These are phyloP conservation scores for Brettanomyces anomalus DNA, from an alignment of 805 yeast species.

Conservation along the genomic window DNA sequence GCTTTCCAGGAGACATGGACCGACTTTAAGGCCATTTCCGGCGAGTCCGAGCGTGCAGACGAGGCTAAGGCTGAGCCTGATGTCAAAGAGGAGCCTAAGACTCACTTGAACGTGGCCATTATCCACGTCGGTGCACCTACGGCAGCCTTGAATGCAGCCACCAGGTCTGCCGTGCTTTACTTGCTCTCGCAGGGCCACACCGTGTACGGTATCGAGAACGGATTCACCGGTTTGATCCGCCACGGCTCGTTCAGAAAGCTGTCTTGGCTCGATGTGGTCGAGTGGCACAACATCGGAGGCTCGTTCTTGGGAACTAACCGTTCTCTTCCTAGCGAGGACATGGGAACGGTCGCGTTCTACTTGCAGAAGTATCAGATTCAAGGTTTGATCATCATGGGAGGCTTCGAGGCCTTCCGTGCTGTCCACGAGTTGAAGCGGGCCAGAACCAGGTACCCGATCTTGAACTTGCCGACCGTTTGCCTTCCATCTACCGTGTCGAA, in stretches of 20 bases:
- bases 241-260: conserved; percentile 76
- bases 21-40: conserved; percentile 64
- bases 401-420: conserved; percentile 92
- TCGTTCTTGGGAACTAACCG: conserved; percentile 97
- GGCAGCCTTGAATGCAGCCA: conserved; percentile 90
- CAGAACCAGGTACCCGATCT: conserved; percentile 73
- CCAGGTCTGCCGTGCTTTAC: conserved; percentile 83
- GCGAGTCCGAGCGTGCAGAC: conserved; percentile 49
- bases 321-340: conserved; percentile 69
- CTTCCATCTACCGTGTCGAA: conserved; percentile 93
- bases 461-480: conserved; percentile 88
- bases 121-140: conserved; percentile 96
- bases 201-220: conserved; percentile 87
- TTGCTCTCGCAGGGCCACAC: conserved; percentile 85
- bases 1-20: conserved; percentile 67
- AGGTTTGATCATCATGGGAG: conserved; percentile 89
- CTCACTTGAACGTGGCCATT: conserved; percentile 75
- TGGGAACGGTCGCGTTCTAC: conserved; percentile 88
- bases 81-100: conserved; percentile 49
- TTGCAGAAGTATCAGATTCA: conserved; percentile 83
- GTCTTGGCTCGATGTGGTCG: conserved; percentile 78
- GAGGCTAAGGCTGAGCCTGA: conserved; percentile 57
- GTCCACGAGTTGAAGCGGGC: conserved; percentile 75
- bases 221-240: conserved; percentile 84
- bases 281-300: conserved; percentile 87